Percentiles rank a stretch among this genome's conserved stretches.
These are phyloP conservation scores for Leishmania tropica DNA, from an alignment of 208 protist genomes.

Conservation along the genomic window DNA sequence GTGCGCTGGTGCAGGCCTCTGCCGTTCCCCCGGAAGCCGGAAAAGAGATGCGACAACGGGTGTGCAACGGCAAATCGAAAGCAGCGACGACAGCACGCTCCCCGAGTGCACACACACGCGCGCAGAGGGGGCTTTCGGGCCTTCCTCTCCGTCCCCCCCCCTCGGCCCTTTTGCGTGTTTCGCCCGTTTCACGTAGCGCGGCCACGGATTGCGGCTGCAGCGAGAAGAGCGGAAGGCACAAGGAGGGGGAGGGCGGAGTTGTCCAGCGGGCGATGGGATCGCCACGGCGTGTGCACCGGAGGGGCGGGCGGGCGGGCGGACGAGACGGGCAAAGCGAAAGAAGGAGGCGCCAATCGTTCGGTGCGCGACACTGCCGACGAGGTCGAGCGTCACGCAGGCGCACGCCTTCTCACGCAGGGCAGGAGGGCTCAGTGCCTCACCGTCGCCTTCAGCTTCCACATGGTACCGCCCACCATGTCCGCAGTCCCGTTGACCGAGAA, in stretches of 20 bases:
- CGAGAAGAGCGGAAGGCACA: background rate
- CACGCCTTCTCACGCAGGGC: background rate
- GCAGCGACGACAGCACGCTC: background rate
- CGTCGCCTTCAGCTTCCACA: slow-evolving; percentile 40
- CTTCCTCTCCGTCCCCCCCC: no score
- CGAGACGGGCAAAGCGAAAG: no score
- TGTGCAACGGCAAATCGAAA: background rate
- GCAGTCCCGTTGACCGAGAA: slow-evolving; percentile 46
- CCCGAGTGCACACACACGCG: background rate
- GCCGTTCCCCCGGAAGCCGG: background rate
- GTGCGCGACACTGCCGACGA: background rate
- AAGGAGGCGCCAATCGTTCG: background rate
- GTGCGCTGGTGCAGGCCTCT: background rate
- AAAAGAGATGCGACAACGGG: background rate
- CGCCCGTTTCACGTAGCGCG: background rate
- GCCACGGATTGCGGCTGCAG: background rate
- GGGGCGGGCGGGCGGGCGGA: background rate
- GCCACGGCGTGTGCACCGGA: background rate
- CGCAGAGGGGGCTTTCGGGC: background rate
- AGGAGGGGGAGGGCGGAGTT: background rate
- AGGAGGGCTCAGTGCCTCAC: slow-evolving; percentile 6
- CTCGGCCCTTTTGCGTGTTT: no score
- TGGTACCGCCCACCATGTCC: slow-evolving; percentile 29
- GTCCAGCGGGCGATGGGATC: background rate
- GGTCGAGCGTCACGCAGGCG: background rate